Evolutionary conservation across 148 eudicot species (phyloP), one percentile per base, ranked within the genome.

Genomic region (Talinum fruticosum): DNA sequence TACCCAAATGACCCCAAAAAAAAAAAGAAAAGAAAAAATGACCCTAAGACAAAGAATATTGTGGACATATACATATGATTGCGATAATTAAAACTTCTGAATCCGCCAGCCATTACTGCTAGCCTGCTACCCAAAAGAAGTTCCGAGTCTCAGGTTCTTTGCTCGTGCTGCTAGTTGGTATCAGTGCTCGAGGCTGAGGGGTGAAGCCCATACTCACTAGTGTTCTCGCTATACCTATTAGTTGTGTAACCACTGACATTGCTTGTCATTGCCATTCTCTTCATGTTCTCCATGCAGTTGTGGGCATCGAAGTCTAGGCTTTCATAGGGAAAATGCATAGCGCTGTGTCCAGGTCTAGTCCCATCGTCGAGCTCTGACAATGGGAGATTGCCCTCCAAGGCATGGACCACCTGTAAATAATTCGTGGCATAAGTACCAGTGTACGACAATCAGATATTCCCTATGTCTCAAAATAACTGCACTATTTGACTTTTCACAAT

Each of bases 161-260:
- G 26, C 65, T 66, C n/a, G 33, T 19, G 47, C 13, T 76, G 81
- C 41, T 77, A 81, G 75, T 76, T 83, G 21, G 75, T 69, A 68
- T 78, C 78, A 24, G 76, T 69, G 74, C 88, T 85, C 6, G 88
- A 85, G 65, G 61, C 72, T 24, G 88, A 86, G 26, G 80, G 84
- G 35, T 75, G 72, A 49, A 86, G 80, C n/a, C 86, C 88, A 80
- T 83, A 86, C 21, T 86, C 88, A 69, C 88, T 86, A 71, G 85
- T 80, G 28, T 75, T 85, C 8, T 77, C 87, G 35, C 87, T 82
- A 30, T 82, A 80, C 62, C 77, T 78, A 69, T 75, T 80, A 44
- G 78, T 62, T 33, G 72, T 72, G 16, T 53, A 18, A 30, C 65
- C 59, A 66, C 15, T 47, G 26, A 8, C 34, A 24, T 78, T 78